A percentile compares a stretch with the other conserved stretches of the same genome.
These are phyloP conservation scores for Fonsecaea nubica DNA, from an alignment of 2,329 filamentous ascomycete genomes.

Conservation along the genomic window DNA sequence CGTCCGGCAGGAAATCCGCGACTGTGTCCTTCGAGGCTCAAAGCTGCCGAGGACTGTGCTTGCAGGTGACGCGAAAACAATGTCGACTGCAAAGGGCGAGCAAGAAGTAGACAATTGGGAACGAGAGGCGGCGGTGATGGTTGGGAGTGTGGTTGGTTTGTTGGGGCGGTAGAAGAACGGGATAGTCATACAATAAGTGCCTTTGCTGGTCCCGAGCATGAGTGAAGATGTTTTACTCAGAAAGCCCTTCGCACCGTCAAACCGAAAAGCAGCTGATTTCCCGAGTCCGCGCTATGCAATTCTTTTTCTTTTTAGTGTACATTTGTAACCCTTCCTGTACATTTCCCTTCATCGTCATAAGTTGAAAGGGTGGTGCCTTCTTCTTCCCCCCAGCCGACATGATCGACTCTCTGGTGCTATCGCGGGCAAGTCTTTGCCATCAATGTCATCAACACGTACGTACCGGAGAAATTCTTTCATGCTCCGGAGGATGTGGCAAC, in stretches of 20 bases:
- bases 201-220: not conserved
- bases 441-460: not conserved
- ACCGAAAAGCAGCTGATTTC: not conserved
- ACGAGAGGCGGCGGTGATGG: slow-evolving; percentile 92
- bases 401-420: not conserved
- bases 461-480: not conserved
- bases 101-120: slow-evolving; percentile 72
- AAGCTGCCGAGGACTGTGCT: slow-evolving; percentile 65
- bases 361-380: not conserved
- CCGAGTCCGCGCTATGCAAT: slow-evolving; percentile 18
- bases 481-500: not conserved
- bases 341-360: slow-evolving; percentile 2
- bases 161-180: slow-evolving; percentile 43
- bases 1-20: slow-evolving; percentile 77
- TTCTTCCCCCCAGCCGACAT: not conserved
- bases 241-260: not conserved
- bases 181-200: not conserved
- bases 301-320: not conserved
- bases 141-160: slow-evolving; percentile 76
- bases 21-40: slow-evolving; percentile 81
- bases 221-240: slow-evolving; percentile 14
- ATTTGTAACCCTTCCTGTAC: slow-evolving; percentile 1
- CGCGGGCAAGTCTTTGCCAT: not conserved
- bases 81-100: slow-evolving; percentile 48
- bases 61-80: slow-evolving; percentile 51